Evolutionary conservation across 176 grass and related monocot species (phyloP).

Genomic region (Aegilops sharonensis): DNA sequence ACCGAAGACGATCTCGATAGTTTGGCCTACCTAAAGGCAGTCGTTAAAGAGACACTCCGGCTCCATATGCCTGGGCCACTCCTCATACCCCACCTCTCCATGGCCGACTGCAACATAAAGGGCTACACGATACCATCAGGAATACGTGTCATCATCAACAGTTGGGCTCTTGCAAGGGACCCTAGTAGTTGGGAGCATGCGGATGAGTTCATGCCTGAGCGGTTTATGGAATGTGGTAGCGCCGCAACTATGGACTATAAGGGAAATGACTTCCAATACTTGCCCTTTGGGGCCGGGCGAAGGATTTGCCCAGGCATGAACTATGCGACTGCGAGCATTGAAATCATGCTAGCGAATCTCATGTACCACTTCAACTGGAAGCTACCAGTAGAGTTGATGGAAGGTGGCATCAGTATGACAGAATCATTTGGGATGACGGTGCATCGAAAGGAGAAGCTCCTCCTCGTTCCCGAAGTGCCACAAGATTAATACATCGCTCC

Average conservation of each 20-base stretch:
- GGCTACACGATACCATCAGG: constrained; percentile 30
- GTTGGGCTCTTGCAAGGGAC: constrained; percentile 10
- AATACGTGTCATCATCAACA: neutral
- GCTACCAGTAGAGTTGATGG: neutral
- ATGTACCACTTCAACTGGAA: neutral
- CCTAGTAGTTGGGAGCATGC: constrained; percentile 18
- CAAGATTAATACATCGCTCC: neutral
- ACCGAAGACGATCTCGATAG: neutral
- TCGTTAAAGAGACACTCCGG: neutral
- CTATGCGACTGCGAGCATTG: neutral
- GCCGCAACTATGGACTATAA: neutral
- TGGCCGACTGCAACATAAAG: constrained; percentile 22
- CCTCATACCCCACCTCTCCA: constrained; percentile 35
- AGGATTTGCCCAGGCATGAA: neutral
- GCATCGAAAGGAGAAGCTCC: neutral
- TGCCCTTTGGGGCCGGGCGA: neutral
- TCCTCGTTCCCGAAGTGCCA: neutral
- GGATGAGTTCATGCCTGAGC: constrained; percentile 30
- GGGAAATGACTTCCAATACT: neutral
- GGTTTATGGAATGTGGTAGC: constrained; percentile 1
- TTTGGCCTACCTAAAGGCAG: neutral
- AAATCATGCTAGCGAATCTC: neutral
- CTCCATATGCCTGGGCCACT: constrained; percentile 36
- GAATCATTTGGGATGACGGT: neutral
- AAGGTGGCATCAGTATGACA: neutral